Conservation (phyloP, 2,329 filamentous ascomycete genomes). For the Incumbomyces lentus region DNA sequence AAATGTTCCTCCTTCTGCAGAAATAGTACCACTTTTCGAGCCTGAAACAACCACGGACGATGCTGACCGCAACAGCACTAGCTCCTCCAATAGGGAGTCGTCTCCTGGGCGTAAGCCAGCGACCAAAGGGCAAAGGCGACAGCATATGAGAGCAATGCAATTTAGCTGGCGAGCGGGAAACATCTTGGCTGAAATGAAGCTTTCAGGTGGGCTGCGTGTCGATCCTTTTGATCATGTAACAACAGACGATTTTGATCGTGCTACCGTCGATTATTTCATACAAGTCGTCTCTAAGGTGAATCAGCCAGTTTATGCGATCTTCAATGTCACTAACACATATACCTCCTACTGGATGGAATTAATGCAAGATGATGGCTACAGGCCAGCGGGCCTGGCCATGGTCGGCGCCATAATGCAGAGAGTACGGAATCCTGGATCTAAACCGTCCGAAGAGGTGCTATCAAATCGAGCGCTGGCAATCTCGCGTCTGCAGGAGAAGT, state of each 20-base stretch:
- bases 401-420: slow-evolving; percentile 5
- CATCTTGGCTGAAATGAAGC: neutral
- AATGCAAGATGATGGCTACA: slow-evolving; percentile 3
- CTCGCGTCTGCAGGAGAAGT: neutral
- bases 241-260: neutral
- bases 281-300: slow-evolving; percentile 3
- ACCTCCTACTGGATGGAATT: slow-evolving; percentile 6
- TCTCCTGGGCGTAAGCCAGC: neutral
- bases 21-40: neutral
- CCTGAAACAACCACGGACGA: neutral
- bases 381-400: slow-evolving; percentile 1
- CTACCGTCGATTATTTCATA: slow-evolving; percentile 2
- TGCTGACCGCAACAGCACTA: neutral
- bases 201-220: neutral
- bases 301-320: slow-evolving; percentile 7
- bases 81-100: neutral
- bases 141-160: slow-evolving; percentile 7
- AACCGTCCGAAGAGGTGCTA: neutral
- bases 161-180: slow-evolving; percentile 5
- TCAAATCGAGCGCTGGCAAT: slow-evolving; percentile 1
- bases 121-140: neutral
- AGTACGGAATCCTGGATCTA: neutral
- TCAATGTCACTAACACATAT: slow-evolving; percentile 5
- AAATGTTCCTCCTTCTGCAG: neutral
- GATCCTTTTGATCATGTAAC: slow-evolving; percentile 1